Conservation (phyloP, 306 rosid species). For the Prunus persica region DNA sequence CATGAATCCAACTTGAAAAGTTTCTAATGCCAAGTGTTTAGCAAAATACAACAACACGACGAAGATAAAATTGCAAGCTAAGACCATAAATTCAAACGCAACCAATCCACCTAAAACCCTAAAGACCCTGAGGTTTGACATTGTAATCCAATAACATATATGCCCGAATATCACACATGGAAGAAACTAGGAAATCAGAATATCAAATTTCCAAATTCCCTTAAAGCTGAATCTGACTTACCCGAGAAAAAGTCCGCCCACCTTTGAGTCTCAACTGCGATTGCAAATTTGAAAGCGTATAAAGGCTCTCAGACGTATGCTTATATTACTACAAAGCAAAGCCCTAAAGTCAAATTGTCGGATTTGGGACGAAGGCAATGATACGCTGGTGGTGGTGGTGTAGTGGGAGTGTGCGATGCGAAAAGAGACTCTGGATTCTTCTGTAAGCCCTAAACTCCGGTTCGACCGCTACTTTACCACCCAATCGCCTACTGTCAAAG, state of each 20-base stretch:
- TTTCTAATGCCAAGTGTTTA: background rate
- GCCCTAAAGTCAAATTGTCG: background rate
- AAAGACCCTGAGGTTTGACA: background rate
- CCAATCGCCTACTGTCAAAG: background rate
- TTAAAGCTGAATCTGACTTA: background rate
- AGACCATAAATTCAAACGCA: background rate
- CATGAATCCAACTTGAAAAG: background rate
- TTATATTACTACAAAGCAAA: background rate
- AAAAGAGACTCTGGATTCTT: background rate
- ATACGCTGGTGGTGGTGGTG: background rate
- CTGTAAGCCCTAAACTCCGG: background rate
- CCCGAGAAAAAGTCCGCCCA: background rate
- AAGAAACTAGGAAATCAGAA: background rate
- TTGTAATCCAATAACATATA: background rate
- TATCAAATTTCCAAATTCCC: background rate
- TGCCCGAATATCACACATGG: background rate
- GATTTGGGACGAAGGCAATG: background rate
- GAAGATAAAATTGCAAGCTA: background rate
- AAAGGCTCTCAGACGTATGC: background rate
- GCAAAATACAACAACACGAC: background rate
- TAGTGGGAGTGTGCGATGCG: background rate
- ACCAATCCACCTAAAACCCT: conserved; percentile 1
- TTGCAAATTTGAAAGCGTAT: background rate
- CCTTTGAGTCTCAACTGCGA: background rate
- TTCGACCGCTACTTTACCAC: background rate